A percentile compares a stretch with the other conserved stretches of the same genome.
Conservation (phyloP, 1,284 basidiomycete genomes). For the Schizopora paradoxa region DNA sequence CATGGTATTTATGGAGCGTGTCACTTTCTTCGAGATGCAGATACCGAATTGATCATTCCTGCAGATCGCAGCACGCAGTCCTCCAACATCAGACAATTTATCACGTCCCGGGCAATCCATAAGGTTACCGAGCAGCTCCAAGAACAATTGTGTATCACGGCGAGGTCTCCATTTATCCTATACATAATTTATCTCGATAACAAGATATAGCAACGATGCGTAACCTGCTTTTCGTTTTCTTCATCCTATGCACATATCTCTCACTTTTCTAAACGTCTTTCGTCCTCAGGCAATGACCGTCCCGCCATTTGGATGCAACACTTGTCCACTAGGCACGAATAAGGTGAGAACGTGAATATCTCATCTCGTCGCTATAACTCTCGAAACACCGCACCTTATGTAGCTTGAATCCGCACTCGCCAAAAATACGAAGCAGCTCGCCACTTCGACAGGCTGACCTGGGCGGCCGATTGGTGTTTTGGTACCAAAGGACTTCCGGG, state of each 20-base stretch:
- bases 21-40: too few relatives aligned
- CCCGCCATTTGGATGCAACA: constrained; percentile 36
- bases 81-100: too few relatives aligned
- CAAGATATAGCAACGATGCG: too few relatives aligned
- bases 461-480: constrained; percentile 43
- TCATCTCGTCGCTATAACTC: not conserved
- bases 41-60: too few relatives aligned
- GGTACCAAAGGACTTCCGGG: constrained; percentile 39
- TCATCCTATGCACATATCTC: not conserved
- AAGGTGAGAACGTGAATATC: not conserved
- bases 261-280: not conserved
- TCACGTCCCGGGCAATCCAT: too few relatives aligned
- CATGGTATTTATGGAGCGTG: too few relatives aligned
- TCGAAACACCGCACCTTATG: constrained; percentile 32
- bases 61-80: too few relatives aligned
- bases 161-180: too few relatives aligned
- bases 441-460: constrained; percentile 52
- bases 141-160: too few relatives aligned
- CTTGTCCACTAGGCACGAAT: constrained; percentile 32
- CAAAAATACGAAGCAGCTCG: constrained; percentile 50
- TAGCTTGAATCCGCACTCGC: constrained; percentile 47
- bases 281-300: constrained; percentile 29
- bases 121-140: too few relatives aligned
- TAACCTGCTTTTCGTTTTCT: too few relatives aligned
- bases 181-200: too few relatives aligned